phyloP scores from a whole-genome alignment of 768 basidiomycete genomes.

The Auricularia sp. region DNA sequence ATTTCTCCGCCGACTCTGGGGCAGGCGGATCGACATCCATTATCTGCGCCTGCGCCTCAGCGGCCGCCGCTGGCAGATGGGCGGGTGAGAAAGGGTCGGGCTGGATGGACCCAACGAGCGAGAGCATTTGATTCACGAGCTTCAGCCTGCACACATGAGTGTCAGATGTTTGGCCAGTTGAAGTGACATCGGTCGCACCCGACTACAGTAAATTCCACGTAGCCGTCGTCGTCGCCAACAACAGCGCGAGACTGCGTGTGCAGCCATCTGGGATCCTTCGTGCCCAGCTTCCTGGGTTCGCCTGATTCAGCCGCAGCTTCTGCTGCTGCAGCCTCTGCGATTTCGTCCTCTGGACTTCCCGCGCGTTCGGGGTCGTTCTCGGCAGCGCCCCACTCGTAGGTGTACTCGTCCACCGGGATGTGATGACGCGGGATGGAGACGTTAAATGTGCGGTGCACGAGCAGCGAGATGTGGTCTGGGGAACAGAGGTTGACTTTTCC shows the following conservation, averaged over 20 bases:
- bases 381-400: slow-evolving; percentile 76
- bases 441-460: slow-evolving; percentile 88
- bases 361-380: slow-evolving; percentile 71
- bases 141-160: slow-evolving; percentile 44
- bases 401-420: slow-evolving; percentile 70
- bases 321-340: slow-evolving; percentile 13
- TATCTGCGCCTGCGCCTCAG: slow-evolving; percentile 16
- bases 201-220: slow-evolving; percentile 75
- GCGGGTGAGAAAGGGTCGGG: slow-evolving; percentile 59
- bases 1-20: slow-evolving; percentile 12
- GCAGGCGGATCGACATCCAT: slow-evolving; percentile 11
- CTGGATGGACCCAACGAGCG: slow-evolving; percentile 75
- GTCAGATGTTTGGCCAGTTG: not conserved
- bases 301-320: slow-evolving; percentile 15
- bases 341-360: slow-evolving; percentile 10
- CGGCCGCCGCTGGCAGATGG: slow-evolving; percentile 30
- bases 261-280: slow-evolving; percentile 43
- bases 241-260: slow-evolving; percentile 55
- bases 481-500: slow-evolving; percentile 85
- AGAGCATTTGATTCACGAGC: slow-evolving; percentile 89
- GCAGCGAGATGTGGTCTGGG: slow-evolving; percentile 84
- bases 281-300: slow-evolving; percentile 17
- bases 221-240: slow-evolving; percentile 58
- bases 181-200: slow-evolving; percentile 43
- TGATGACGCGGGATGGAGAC: slow-evolving; percentile 89